Evolutionary conservation across 225 moss, liverwort and hornwort genomes (phyloP), one percentile per base, ranked within the genome.

Genomic region (Physcomitrellopsis africana): DNA sequence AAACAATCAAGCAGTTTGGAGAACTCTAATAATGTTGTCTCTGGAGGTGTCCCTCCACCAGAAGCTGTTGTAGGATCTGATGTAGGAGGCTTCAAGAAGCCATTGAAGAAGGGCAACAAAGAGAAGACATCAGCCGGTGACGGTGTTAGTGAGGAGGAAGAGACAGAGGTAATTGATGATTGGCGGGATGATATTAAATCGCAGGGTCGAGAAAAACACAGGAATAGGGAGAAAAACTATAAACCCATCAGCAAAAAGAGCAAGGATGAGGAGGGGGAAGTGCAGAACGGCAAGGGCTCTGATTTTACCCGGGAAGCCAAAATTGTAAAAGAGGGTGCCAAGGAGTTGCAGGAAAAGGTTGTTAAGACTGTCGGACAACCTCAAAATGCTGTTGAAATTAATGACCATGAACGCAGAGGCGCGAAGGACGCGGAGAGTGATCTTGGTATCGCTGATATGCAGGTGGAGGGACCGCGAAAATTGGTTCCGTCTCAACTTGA

Each of bases 151-250:
- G 90, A 90, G 41, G 92, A 91, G 57, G 82, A 76, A 27, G 96
- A 90, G 10, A 75, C 85, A 42, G 93, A 92, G 53, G 77, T 83
- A 54, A 87, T 93, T 51, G 96, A 96, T 78, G 93, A 96, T 62
- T 96, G 96, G 93, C 85, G 93, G 44, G 92, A 93, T 74, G 93
- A 93, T 60, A 80, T 91, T 54, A 93, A 92, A 76, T 72, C 84
- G 55, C 89, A 79, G 67, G 82, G 81, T 67, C 90, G 79, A 51
- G 92, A 92, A 63, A 93, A 84, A 70, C 26, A 37, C 5, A 92
- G 78, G 81, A 85, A 67, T 42, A 90, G 74, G 70, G 96, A 96
- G 18, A 92, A 81, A 59, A 83, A 72, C 10, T 77, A 81, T 32
- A 92, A 74, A 77, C 45, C 47, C 10, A 8, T 67, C 44, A 82